These are phyloP conservation scores for Ceratocystis cubensis DNA, from an alignment of 2,329 filamentous ascomycete genomes.

Conservation along the genomic window DNA sequence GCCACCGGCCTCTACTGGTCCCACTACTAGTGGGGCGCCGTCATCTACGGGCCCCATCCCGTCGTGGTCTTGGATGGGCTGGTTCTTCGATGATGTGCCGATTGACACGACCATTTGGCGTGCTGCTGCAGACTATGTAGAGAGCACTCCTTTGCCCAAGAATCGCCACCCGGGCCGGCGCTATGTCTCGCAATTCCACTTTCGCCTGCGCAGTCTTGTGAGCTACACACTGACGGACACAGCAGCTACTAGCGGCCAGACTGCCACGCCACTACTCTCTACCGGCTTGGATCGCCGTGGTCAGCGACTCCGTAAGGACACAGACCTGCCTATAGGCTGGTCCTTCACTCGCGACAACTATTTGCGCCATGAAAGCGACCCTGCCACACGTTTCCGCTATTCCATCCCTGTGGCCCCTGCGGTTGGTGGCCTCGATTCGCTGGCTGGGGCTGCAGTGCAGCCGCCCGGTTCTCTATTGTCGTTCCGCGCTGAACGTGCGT, in stretches of 20 bases:
- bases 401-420: constrained; percentile 30
- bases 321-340: constrained; percentile 32
- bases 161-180: constrained; percentile 28
- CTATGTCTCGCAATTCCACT: constrained; percentile 30
- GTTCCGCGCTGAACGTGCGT: constrained; percentile 31
- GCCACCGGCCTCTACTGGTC: constrained; percentile 14
- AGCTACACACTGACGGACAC: constrained; percentile 33
- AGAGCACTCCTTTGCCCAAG: constrained; percentile 28
- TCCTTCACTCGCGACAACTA: constrained; percentile 26
- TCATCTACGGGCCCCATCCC: constrained; percentile 28
- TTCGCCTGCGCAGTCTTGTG: constrained; percentile 31
- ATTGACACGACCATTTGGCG: constrained; percentile 34
- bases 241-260: constrained; percentile 22
- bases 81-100: constrained; percentile 35
- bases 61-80: constrained; percentile 38
- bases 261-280: constrained; percentile 28
- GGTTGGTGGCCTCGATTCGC: constrained; percentile 9
- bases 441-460: constrained; percentile 22
- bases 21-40: constrained; percentile 24
- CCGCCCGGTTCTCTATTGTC: constrained; percentile 32
- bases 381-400: constrained; percentile 32
- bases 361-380: constrained; percentile 33
- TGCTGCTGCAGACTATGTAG: constrained; percentile 34
- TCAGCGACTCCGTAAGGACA: constrained; percentile 28
- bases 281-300: constrained; percentile 32